Evolutionary conservation across 106 monocot genomes (phyloP), one percentile per base, ranked within the genome.

Genomic region (Apostasia ramifera): DNA sequence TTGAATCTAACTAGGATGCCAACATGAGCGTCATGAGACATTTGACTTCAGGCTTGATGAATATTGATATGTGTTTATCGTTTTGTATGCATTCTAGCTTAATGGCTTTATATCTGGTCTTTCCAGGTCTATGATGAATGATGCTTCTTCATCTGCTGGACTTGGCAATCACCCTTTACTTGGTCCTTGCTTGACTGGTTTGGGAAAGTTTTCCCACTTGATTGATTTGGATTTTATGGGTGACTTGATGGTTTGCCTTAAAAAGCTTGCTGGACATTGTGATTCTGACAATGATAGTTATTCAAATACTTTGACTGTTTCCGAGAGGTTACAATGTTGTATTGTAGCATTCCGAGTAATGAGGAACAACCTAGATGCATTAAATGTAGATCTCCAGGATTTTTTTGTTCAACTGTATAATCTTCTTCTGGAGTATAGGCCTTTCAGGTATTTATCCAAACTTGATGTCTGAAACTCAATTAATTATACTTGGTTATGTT

Each of bases 201-300:
- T 98, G 53, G 93, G 83, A 55, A 98, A 93, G 70, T 98, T 93
- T 65, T 93, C 98, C 51, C 93, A 98, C 78, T 75, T 98, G 73
- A 93, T 98, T 68, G 98, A 98, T 76, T 69, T 98, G 63, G 83
- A 90, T 70, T 93, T 90, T 77, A 90, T 98, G 93, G 81, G 86
- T 53, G 93, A 87, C 69, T 74, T 98, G 47, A 85, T 93, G 83
- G 55, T 53, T 5, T 92, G 80, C 66, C 77, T 98, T 9, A 93
- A 93, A 66, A 90, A 82, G 66, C 93, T 98, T 55, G 77, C 93
- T 44, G 93, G 85, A 52, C 80, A 68, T 56, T 71, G 42, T 71
- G 77, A 77, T 53, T 14, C 44, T 39, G 52, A 59, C 44, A 56
- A 71, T 73, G 74, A 55, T 63, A 11, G 6, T 73, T 71, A 73